Base-by-base conservation (phyloP, 352 stramenopile genomes). In the Aphanomyces cochlioides region DNA sequence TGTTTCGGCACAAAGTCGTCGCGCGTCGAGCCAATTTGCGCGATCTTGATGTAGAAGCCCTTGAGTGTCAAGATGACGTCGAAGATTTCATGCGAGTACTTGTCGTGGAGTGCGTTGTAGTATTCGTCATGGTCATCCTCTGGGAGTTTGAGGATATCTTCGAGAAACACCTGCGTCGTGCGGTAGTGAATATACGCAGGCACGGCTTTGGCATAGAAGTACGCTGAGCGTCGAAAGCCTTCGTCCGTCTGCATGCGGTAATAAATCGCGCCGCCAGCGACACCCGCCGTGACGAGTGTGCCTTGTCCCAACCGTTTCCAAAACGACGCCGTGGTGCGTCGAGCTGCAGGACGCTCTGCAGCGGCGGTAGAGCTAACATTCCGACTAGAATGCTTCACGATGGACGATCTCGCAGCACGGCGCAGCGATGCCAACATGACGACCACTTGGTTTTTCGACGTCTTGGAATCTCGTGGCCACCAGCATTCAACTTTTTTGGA, bases 1-100 rank as follows among this genome's bases (percentile, higher is more conserved):
- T 90, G 84, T 66, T 88, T 85, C 43, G 88, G 82, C 58, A 95
- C 72, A 63, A 95, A 85, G 66, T 95, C 88, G 19, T 85, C 83
- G 7, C 88, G 77, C 56, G 86, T 94, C 28, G 86, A 93, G 21
- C 85, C 85, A 1, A 88, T 85, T 68, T 95, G 88, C 7, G 85
- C 88, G 28, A 95, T 71, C 67, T 95, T 95, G 69, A 95, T 83
- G 75, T 95, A 95, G 54, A 95, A 95, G 0, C 88, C 88, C 73
- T 93, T 93, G 69, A 95, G 80, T 53, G 88, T 77, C 5, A 93
- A 72, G 37, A 95, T 81, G 64, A 95, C 92, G 39, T 87, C 88
- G 45, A 93, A 92, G 6, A 92, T 80, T 54, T 86, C 77, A 4
- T 84, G 82, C 38, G 88, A 83, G 66, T 93, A 90, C 47, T 80